Evolutionary conservation across 179 eudicot genomes (phyloP).

Genomic region (Beta corolliflora): DNA sequence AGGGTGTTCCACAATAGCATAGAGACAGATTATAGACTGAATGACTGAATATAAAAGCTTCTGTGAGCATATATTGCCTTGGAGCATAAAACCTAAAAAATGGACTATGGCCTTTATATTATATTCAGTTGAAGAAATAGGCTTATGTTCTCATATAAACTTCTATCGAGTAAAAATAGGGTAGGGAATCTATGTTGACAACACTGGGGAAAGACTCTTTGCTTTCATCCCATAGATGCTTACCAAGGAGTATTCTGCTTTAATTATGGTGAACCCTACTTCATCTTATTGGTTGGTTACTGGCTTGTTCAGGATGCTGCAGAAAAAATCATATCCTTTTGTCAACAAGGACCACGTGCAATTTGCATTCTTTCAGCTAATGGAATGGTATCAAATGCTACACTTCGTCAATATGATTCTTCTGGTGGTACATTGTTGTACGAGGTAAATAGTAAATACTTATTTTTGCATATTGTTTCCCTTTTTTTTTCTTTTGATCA

Average conservation of each 20-base stretch:
- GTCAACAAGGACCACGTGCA: constrained; percentile 69
- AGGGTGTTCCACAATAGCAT: neutral
- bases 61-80: neutral
- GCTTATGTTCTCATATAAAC: neutral
- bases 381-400: constrained; percentile 56
- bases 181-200: neutral
- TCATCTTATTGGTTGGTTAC: constrained; percentile 1
- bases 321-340: constrained; percentile 56
- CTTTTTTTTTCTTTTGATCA: neutral
- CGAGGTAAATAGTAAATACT: constrained; percentile 37
- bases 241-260: neutral
- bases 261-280: neutral
- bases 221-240: neutral
- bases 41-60: neutral
- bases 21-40: neutral
- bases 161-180: neutral
- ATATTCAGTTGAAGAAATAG: neutral
- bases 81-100: neutral
- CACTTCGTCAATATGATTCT: constrained; percentile 60
- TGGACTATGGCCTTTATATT: neutral
- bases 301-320: constrained; percentile 50
- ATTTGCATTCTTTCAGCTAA: constrained; percentile 61
- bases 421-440: constrained; percentile 70
- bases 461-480: neutral
- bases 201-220: neutral